Conservation (phyloP, 129 eudicot genomes). For the Dittrichia graveolens region DNA sequence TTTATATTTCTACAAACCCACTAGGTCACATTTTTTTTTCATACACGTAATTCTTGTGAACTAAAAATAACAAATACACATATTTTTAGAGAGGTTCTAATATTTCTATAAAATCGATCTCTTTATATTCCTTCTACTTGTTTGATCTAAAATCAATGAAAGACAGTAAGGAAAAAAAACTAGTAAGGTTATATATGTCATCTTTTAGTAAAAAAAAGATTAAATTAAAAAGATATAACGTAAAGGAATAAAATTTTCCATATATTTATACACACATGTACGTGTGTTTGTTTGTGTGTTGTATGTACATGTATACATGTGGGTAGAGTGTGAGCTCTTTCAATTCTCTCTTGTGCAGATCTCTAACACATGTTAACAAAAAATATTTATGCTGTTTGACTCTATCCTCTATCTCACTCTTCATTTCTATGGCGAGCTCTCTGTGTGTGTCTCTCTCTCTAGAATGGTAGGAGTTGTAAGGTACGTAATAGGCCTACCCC, state of each 20-base stretch:
- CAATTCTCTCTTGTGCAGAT: conserved; percentile 17
- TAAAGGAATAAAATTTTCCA: neutral
- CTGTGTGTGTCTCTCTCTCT: conserved; percentile 32
- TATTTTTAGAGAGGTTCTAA: no score
- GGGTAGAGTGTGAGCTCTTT: neutral
- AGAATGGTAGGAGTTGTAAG: conserved; percentile 23
- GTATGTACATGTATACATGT: neutral
- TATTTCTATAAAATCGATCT: no score
- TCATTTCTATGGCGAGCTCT: conserved; percentile 8
- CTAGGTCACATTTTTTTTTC: no score
- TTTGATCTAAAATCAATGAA: no score
- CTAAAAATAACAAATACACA: no score
- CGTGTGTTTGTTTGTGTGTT: neutral
- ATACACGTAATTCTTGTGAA: no score
- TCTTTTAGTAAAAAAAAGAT: no score
- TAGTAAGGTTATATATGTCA: no score
- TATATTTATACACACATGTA: neutral
- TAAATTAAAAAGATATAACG: no score
- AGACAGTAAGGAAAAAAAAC: no score
- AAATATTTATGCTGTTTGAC: conserved; percentile 33
- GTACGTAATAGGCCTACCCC: conserved; percentile 32
- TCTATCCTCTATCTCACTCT: conserved; percentile 26
- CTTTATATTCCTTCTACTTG: no score
- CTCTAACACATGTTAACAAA: conserved; percentile 13
- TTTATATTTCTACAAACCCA: no score